Evolutionary conservation across 139 green algal species (phyloP).

Genomic region (Mesotaenium endlicherianum): DNA sequence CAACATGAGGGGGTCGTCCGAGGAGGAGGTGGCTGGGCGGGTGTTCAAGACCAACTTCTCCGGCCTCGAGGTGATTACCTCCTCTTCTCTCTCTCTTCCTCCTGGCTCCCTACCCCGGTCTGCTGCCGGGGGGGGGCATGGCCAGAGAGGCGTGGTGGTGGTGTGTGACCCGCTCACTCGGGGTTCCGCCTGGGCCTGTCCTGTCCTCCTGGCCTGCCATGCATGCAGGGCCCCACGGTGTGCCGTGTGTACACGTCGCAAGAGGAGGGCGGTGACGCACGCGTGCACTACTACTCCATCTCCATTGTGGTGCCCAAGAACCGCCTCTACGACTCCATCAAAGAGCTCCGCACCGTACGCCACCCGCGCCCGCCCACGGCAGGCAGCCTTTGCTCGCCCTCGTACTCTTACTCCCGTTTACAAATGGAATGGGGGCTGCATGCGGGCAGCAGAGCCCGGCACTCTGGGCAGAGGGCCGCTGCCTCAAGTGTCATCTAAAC

Average conservation of each 20-base stretch:
- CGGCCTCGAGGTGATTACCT: conserved; percentile 27
- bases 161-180: neutral
- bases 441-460: too few species aligned
- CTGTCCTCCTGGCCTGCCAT: neutral
- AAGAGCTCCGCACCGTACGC: conserved; percentile 68
- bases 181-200: neutral
- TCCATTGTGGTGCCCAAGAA: conserved; percentile 74
- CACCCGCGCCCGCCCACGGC: too few species aligned
- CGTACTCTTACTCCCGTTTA: too few species aligned
- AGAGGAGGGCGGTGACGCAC: neutral
- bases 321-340: conserved; percentile 81
- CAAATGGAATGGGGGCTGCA: too few species aligned
- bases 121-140: neutral
- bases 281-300: conserved; percentile 7
- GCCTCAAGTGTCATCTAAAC: too few species aligned
- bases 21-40: conserved; percentile 77
- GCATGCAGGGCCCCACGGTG: conserved; percentile 89
- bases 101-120: neutral
- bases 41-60: conserved; percentile 15
- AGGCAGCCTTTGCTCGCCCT: too few species aligned
- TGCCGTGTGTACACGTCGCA: conserved; percentile 65
- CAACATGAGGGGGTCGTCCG: conserved; percentile 61
- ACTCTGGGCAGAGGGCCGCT: too few species aligned
- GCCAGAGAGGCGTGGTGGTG: neutral
- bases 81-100: neutral